These are phyloP conservation scores for Neurospora intermedia DNA, from an alignment of 495 filamentous ascomycete species.

Conservation along the genomic window DNA sequence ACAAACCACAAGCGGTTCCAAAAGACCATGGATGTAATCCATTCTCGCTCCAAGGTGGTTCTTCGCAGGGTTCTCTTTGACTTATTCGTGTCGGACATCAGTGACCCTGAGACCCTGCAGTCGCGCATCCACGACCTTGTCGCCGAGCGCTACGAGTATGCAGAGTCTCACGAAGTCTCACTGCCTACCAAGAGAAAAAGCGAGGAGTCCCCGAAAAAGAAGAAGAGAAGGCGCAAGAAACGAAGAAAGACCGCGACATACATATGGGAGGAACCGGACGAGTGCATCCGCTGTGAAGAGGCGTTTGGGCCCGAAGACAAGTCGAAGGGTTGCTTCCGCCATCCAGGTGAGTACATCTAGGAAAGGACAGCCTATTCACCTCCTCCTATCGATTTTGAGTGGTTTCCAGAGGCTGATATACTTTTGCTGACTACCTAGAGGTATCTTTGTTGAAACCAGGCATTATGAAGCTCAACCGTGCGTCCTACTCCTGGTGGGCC, in stretches of 20 bases:
- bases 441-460: background rate
- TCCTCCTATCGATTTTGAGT: no score
- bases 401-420: background rate
- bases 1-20: no score
- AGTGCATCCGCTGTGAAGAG: background rate
- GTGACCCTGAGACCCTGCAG: background rate
- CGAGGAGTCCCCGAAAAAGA: background rate
- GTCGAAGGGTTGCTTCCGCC: background rate
- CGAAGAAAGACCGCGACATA: no score
- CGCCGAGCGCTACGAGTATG: background rate
- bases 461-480: background rate
- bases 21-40: no score
- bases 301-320: background rate
- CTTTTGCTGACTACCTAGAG: background rate
- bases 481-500: background rate
- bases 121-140: background rate
- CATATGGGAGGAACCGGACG: no score
- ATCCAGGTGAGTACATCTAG: background rate
- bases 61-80: no score
- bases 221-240: no score
- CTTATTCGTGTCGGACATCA: no score
- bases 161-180: background rate
- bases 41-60: no score
- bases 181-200: background rate
- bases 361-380: no score